Evolutionary conservation across 1,284 basidiomycete genomes (phyloP).

Genomic region (Pseudozyma thailandica): DNA sequence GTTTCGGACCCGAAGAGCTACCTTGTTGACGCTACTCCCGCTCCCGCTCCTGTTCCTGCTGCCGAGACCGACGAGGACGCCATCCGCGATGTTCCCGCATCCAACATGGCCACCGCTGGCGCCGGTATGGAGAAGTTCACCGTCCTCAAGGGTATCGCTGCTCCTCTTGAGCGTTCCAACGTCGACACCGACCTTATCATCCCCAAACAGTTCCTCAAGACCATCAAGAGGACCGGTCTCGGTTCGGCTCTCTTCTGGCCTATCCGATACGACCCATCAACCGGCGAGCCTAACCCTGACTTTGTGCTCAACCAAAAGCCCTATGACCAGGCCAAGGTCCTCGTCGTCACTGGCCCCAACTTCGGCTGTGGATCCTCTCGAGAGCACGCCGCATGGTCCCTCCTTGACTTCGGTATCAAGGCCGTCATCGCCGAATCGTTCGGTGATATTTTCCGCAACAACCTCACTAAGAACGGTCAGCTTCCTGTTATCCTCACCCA

Average conservation of each 20-base stretch:
- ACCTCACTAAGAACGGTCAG: conserved; percentile 65
- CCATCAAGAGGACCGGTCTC: conserved; percentile 66
- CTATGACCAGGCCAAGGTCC: conserved; percentile 57
- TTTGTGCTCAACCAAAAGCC: conserved; percentile 65
- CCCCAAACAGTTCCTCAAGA: conserved; percentile 67
- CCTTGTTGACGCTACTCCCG: conserved; percentile 44
- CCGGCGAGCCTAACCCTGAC: conserved; percentile 51
- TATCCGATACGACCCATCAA: conserved; percentile 62
- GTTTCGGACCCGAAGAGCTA: conserved; percentile 60
- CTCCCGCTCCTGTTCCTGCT: conserved; percentile 36
- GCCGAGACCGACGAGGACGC: conserved; percentile 54
- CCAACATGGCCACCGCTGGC: conserved; percentile 37
- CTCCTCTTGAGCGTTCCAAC: conserved; percentile 63
- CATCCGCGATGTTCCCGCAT: conserved; percentile 50
- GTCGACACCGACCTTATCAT: conserved; percentile 68
- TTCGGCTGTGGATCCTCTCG: conserved; percentile 65
- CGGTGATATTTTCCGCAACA: conserved; percentile 65
- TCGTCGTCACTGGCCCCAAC: conserved; percentile 63
- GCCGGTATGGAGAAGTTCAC: conserved; percentile 62
- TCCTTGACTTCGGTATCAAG: conserved; percentile 66
- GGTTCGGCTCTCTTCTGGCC: conserved; percentile 64
- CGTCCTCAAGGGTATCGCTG: conserved; percentile 62
- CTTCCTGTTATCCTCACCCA: conserved; percentile 54
- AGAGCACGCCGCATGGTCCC: conserved; percentile 65
- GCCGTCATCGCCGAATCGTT: conserved; percentile 62